These are phyloP conservation scores for Amanita rubescens DNA, from an alignment of 768 basidiomycete species.

Conservation along the genomic window DNA sequence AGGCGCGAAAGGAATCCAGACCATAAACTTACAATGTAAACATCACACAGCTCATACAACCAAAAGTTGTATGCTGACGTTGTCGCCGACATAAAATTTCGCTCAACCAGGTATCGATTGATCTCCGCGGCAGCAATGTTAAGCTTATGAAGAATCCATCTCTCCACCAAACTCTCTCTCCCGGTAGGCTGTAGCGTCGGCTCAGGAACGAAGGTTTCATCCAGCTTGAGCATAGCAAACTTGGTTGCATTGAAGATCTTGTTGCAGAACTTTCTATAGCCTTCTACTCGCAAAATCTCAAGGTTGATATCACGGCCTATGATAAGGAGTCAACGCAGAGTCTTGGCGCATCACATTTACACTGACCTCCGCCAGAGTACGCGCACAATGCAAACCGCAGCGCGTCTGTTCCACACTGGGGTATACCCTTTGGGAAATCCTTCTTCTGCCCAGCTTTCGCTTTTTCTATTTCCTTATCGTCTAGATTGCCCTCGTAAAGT, in stretches of 20 bases:
- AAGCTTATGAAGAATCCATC: constrained; percentile 93
- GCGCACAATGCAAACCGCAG: constrained; percentile 92
- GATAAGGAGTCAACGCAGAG: neutral
- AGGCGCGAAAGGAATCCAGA: neutral
- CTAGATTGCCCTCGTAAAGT: constrained; percentile 85
- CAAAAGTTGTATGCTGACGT: constrained; percentile 86
- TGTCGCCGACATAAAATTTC: constrained; percentile 94
- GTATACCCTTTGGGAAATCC: constrained; percentile 98
- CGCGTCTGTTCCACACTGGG: constrained; percentile 97
- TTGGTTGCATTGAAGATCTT: constrained; percentile 99
- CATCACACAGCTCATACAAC: constrained; percentile 98
- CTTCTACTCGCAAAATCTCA: constrained; percentile 92
- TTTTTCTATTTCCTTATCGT: constrained; percentile 86
- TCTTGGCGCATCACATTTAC: neutral
- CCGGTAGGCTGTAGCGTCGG: constrained; percentile 71
- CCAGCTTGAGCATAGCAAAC: constrained; percentile 98
- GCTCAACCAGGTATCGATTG: constrained; percentile 64
- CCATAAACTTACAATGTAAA: constrained; percentile 73
- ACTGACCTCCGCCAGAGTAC: constrained; percentile 79
- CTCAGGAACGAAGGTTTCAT: constrained; percentile 73
- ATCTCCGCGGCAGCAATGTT: constrained; percentile 73
- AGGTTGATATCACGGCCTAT: constrained; percentile 94
- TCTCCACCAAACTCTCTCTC: constrained; percentile 85
- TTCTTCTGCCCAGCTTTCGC: constrained; percentile 96
- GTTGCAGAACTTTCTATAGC: constrained; percentile 99